A percentile compares a stretch with the other conserved stretches of the same genome.
These are phyloP conservation scores for Verticillium albo-atrum DNA, from an alignment of 2,329 filamentous ascomycete genomes.

Conservation along the genomic window DNA sequence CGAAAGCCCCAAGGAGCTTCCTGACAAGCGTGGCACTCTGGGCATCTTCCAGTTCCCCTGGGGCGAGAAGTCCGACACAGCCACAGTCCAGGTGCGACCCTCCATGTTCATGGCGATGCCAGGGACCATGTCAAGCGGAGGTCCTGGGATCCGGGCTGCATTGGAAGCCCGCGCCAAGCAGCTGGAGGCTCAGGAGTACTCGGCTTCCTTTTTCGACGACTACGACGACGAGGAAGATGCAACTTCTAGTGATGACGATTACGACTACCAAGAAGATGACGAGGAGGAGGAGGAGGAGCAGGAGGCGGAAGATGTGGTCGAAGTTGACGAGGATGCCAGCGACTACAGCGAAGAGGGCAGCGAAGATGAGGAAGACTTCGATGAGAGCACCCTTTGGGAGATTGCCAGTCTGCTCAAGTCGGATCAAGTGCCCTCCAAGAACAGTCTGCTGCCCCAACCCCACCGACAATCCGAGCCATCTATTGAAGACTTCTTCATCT, in stretches of 20 bases:
- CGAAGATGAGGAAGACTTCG: conserved; percentile 47
- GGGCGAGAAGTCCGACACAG: conserved; percentile 58
- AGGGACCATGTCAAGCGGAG: conserved; percentile 44
- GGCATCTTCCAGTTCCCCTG: conserved; percentile 64
- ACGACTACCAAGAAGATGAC: conserved; percentile 25
- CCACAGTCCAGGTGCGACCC: conserved; percentile 34
- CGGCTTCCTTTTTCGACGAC: conserved; percentile 54
- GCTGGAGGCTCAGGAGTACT: conserved; percentile 34
- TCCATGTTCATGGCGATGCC: conserved; percentile 42
- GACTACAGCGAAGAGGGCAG: not conserved
- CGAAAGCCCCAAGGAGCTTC: conserved; percentile 56
- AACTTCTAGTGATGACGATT: conserved; percentile 17
- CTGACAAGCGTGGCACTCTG: conserved; percentile 53
- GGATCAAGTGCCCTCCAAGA: conserved; percentile 44
- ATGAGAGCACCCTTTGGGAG: conserved; percentile 60
- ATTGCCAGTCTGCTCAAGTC: conserved; percentile 56
- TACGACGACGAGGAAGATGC: conserved; percentile 43
- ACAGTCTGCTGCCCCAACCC: conserved; percentile 41
- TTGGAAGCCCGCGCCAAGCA: conserved; percentile 28
- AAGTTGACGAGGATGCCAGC: conserved; percentile 24
- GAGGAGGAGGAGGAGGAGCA: conserved; percentile 29
- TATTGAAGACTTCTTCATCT: conserved; percentile 27
- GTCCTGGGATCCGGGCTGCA: conserved; percentile 18
- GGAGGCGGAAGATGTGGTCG: too few species aligned
- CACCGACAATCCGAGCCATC: conserved; percentile 4